A percentile compares a stretch with the other conserved stretches of the same genome.
Conservation (phyloP, 208 protist genomes). For the Leishmania turanica region DNA sequence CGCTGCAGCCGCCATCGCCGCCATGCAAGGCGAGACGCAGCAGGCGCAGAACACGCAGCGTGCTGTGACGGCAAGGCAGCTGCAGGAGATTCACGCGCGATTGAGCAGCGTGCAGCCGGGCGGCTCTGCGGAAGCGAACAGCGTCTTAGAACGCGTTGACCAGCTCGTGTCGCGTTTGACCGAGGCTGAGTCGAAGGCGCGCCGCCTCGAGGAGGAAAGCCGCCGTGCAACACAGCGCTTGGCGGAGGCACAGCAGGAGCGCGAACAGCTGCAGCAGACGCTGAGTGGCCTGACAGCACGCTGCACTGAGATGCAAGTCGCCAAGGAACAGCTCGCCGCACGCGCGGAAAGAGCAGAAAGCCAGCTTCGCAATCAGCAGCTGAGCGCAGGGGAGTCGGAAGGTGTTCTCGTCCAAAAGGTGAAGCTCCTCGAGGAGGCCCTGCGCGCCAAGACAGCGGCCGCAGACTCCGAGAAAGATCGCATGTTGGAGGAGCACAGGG, state of each 20-base stretch:
- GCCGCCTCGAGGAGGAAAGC: slow-evolving; percentile 10
- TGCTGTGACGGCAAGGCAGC: slow-evolving; percentile 6
- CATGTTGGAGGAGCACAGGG: slow-evolving; percentile 8
- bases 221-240: slow-evolving; percentile 9
- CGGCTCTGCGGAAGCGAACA: neutral
- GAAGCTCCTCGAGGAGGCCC: slow-evolving; percentile 19
- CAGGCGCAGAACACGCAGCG: slow-evolving; percentile 8
- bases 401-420: slow-evolving; percentile 9
- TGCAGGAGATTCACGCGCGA: slow-evolving; percentile 17
- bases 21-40: slow-evolving; percentile 18
- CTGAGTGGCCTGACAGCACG: slow-evolving; percentile 26
- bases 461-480: slow-evolving; percentile 16
- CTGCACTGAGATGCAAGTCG: slow-evolving; percentile 24
- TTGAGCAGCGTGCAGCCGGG: slow-evolving; percentile 9
- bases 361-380: slow-evolving; percentile 3
- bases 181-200: slow-evolving; percentile 15
- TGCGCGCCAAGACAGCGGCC: slow-evolving; percentile 18
- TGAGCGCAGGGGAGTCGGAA: slow-evolving; percentile 6
- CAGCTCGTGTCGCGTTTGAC: slow-evolving; percentile 16
- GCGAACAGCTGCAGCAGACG: slow-evolving; percentile 27
- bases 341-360: slow-evolving; percentile 7
- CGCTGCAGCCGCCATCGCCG: slow-evolving; percentile 19
- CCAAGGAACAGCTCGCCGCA: slow-evolving; percentile 27
- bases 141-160: slow-evolving; percentile 17
- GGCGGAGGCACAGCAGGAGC: slow-evolving; percentile 26